These are phyloP conservation scores for Pichia rugopelliculosa DNA, from an alignment of 805 yeast species.

Conservation along the genomic window DNA sequence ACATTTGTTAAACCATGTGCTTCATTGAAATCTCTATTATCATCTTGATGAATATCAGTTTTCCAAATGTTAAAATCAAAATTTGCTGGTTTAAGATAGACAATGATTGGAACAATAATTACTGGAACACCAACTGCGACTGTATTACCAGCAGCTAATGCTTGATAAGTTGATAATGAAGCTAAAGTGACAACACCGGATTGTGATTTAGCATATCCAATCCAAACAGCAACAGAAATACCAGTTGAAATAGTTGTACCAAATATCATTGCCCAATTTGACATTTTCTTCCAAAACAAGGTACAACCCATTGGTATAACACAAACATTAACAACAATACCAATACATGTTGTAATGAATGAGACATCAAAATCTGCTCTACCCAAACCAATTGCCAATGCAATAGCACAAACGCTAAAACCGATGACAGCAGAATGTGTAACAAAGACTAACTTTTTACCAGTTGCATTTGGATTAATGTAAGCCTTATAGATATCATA, in stretches of 20 bases:
- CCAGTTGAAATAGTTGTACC: conserved; percentile 40
- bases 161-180: conserved; percentile 40
- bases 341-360: conserved; percentile 45
- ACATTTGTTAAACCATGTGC: conserved; percentile 25
- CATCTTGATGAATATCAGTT: conserved; percentile 34
- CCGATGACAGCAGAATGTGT: conserved; percentile 38
- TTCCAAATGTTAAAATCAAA: conserved; percentile 47
- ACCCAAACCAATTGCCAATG: conserved; percentile 43
- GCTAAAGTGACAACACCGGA: conserved; percentile 20
- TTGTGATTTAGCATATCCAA: conserved; percentile 30
- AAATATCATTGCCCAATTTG: conserved; percentile 36
- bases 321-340: conserved; percentile 47
- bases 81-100: conserved; percentile 36
- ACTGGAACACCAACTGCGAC: conserved; percentile 46
- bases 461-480: conserved; percentile 42
- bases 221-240: conserved; percentile 37
- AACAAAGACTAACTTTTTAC: conserved; percentile 37
- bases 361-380: conserved; percentile 47
- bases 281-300: conserved; percentile 39
- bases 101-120: conserved; percentile 38
- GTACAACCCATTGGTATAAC: conserved; percentile 45
- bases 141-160: conserved; percentile 52
- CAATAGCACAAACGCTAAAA: conserved; percentile 40
- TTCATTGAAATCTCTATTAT: conserved; percentile 30
- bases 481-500: conserved; percentile 46